Evolutionary conservation across 257 asterid species (phyloP).

Genomic region (Eucommia ulmoides): DNA sequence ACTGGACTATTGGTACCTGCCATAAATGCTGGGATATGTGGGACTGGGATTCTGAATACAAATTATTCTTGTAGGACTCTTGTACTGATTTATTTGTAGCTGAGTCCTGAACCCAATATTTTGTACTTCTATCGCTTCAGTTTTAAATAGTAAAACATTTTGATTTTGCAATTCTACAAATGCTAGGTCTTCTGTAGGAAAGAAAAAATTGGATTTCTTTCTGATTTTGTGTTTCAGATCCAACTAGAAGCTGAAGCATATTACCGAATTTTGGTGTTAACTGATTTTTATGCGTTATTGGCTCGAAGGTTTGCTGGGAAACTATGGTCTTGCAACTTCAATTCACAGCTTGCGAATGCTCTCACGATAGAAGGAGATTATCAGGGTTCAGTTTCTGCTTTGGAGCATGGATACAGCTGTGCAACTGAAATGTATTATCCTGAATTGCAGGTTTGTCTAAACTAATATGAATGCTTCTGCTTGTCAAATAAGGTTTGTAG

Average conservation of each 20-base stretch:
- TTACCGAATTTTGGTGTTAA: background rate
- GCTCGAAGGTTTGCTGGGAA: conserved; percentile 71
- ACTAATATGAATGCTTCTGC: conserved; percentile 8
- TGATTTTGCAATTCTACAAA: no score
- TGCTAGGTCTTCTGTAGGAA: background rate
- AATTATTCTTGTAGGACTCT: conserved; percentile 5
- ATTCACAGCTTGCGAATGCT: conserved; percentile 94
- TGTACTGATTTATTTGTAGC: conserved; percentile 3
- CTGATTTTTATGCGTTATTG: conserved; percentile 4
- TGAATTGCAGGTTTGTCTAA: conserved; percentile 73
- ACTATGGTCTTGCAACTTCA: conserved; percentile 93
- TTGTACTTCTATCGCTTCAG: no score
- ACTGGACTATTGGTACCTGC: no score
- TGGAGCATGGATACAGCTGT: conserved; percentile 62
- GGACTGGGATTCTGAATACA: background rate
- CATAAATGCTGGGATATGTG: background rate
- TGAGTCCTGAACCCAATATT: background rate
- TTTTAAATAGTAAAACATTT: no score
- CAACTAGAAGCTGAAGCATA: background rate
- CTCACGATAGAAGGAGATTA: conserved; percentile 78
- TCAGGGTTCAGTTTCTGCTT: conserved; percentile 53
- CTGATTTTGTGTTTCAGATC: background rate
- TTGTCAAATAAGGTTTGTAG: conserved; percentile 10
- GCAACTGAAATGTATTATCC: conserved; percentile 89
- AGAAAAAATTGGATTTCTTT: background rate